Percentiles rank a stretch among this genome's conserved stretches.
These are phyloP conservation scores for Xylaria sp. DNA, from an alignment of 2,329 filamentous ascomycete species.

Conservation along the genomic window DNA sequence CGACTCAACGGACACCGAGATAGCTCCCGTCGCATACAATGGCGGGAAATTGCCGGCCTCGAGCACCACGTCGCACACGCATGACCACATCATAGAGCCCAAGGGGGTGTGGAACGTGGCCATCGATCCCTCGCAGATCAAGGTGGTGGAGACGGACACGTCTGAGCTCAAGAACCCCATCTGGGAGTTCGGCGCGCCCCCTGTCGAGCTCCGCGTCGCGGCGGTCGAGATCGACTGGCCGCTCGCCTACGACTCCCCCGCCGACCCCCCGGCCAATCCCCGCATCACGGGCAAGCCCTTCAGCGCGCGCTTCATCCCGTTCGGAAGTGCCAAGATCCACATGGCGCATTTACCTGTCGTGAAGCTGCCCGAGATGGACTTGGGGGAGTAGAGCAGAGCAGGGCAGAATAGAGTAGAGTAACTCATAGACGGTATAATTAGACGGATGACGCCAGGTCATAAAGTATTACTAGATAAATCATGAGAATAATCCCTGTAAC, in stretches of 20 bases:
- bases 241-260: constrained; percentile 31
- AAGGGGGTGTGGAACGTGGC: constrained; percentile 37
- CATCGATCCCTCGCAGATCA: constrained; percentile 38
- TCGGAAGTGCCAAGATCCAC: constrained; percentile 39
- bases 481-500: not conserved
- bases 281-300: constrained; percentile 30
- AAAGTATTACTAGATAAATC: constrained; percentile 7
- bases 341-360: constrained; percentile 39
- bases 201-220: constrained; percentile 37
- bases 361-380: constrained; percentile 28
- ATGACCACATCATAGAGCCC: constrained; percentile 35
- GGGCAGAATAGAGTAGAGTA: no score
- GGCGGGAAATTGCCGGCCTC: constrained; percentile 15
- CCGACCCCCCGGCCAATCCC: constrained; percentile 27
- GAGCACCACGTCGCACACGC: constrained; percentile 32
- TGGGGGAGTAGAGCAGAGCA: no score
- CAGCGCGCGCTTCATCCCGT: constrained; percentile 37
- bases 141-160: constrained; percentile 21
- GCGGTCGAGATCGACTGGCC: constrained; percentile 39
- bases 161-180: constrained; percentile 31
- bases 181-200: constrained; percentile 36
- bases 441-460: constrained; percentile 1
- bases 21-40: constrained; percentile 20
- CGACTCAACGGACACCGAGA: constrained; percentile 29
- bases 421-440: constrained; percentile 3